A percentile compares a stretch with the other conserved stretches of the same genome.
These are phyloP conservation scores for Pugionium cornutum DNA, from an alignment of 345 rosid species.

Conservation along the genomic window DNA sequence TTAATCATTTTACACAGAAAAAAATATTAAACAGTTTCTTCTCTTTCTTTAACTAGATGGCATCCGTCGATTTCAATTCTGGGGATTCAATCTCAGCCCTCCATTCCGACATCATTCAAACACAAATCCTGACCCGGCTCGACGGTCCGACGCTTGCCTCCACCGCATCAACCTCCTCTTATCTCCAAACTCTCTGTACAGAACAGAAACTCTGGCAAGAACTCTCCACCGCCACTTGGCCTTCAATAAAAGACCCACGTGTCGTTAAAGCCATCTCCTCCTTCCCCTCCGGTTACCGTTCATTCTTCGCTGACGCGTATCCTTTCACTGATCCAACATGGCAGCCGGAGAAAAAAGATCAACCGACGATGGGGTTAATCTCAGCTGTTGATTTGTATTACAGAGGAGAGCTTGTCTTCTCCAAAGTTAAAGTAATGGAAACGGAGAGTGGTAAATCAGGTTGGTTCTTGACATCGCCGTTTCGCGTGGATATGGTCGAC, in stretches of 20 bases:
- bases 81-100: constrained; percentile 46
- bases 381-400: constrained; percentile 78
- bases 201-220: constrained; percentile 60
- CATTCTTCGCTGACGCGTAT: constrained; percentile 65
- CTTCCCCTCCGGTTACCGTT: constrained; percentile 54
- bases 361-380: constrained; percentile 41
- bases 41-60: constrained; percentile 1
- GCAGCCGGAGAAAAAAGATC: not conserved
- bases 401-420: constrained; percentile 44
- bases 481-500: constrained; percentile 61
- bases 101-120: constrained; percentile 59
- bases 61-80: constrained; percentile 10
- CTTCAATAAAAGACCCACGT: constrained; percentile 52
- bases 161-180: constrained; percentile 55
- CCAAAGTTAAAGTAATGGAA: constrained; percentile 51
- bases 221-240: constrained; percentile 63
- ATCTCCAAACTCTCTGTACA: constrained; percentile 53
- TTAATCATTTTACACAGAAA: not conserved
- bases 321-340: constrained; percentile 46
- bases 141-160: constrained; percentile 81
- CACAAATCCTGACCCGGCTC: constrained; percentile 70
- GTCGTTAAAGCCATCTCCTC: constrained; percentile 48
- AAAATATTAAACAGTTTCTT: not conserved
- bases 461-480: constrained; percentile 64
- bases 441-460: constrained; percentile 41